phyloP scores from a whole-genome alignment of 495 filamentous ascomycete species.

The Annulohypoxylon nitens region DNA sequence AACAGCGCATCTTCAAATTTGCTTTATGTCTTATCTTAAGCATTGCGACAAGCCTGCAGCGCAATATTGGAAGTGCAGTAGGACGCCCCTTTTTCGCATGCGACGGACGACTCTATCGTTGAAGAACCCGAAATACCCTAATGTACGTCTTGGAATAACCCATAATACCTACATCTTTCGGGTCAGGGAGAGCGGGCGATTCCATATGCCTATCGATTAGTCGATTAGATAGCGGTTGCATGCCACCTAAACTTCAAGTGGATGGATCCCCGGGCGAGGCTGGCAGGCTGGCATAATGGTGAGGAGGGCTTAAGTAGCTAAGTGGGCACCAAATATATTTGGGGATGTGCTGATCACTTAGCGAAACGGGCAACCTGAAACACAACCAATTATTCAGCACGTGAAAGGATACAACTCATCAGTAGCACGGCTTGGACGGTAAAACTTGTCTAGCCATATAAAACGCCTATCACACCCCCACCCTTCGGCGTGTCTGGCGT shows the following conservation, averaged over 20 bases:
- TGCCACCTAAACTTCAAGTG: slow-evolving; percentile 3
- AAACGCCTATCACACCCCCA: slow-evolving; percentile 27
- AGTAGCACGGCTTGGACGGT: slow-evolving; percentile 16
- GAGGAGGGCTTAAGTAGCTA: slow-evolving; percentile 13
- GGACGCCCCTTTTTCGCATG: slow-evolving; percentile 19
- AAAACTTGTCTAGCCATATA: slow-evolving; percentile 27
- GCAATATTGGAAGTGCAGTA: slow-evolving; percentile 4
- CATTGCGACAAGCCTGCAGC: background rate
- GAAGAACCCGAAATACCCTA: background rate
- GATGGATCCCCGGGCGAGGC: slow-evolving; percentile 26
- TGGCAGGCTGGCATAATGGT: slow-evolving; percentile 25
- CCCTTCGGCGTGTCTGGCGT: background rate
- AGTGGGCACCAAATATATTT: slow-evolving; percentile 33
- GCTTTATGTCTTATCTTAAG: slow-evolving; percentile 12
- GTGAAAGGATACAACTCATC: slow-evolving; percentile 29
- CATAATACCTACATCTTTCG: background rate
- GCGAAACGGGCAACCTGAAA: slow-evolving; percentile 41
- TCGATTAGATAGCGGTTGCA: slow-evolving; percentile 36
- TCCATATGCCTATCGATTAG: background rate
- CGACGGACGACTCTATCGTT: background rate
- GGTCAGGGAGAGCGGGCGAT: background rate
- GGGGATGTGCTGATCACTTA: slow-evolving; percentile 32
- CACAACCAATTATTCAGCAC: slow-evolving; percentile 33
- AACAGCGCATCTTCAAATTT: slow-evolving; percentile 2
- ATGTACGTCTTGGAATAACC: background rate